Conservation (phyloP, 2,329 filamentous ascomycete genomes). For the Clarireedia sp. region DNA sequence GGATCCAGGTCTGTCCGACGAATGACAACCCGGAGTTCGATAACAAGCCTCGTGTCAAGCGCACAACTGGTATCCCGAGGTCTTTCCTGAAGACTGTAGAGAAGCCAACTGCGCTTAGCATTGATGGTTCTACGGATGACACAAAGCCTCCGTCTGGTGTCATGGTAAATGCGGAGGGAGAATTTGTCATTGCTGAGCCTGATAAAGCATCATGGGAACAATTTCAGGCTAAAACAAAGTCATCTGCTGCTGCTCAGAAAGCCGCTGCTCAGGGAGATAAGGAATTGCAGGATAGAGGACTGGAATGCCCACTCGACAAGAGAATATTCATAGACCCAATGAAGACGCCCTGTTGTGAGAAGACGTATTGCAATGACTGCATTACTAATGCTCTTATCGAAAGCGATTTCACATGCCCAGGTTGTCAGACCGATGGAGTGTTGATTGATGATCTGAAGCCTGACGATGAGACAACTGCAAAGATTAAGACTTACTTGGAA, state of each 20-base stretch:
- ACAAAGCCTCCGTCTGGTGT: constrained; percentile 76
- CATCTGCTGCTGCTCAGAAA: constrained; percentile 73
- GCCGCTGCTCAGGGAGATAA: constrained; percentile 70
- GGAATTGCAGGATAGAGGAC: constrained; percentile 76
- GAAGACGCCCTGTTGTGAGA: constrained; percentile 97
- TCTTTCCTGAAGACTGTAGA: constrained; percentile 95
- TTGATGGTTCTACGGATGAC: constrained; percentile 71
- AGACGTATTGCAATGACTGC: constrained; percentile 99
- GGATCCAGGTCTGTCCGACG: constrained; percentile 97
- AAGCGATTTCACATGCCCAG: constrained; percentile 93
- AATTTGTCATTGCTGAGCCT: constrained; percentile 93
- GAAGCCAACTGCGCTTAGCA: constrained; percentile 68
- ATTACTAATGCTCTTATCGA: constrained; percentile 98
- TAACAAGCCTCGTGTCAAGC: constrained; percentile 85
- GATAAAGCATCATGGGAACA: constrained; percentile 96
- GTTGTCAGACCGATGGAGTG: constrained; percentile 83
- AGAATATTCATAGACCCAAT: constrained; percentile 97
- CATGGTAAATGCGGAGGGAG: constrained; percentile 96
- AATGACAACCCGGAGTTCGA: constrained; percentile 97
- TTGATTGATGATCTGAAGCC: constrained; percentile 83
- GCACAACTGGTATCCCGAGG: constrained; percentile 91
- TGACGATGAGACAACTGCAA: constrained; percentile 70
- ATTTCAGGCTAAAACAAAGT: constrained; percentile 90
- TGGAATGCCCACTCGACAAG: constrained; percentile 95
- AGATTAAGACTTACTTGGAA: constrained; percentile 67